Evolutionary conservation across 163 green algal species (phyloP).

Genomic region (Scenedesmus sp.): DNA sequence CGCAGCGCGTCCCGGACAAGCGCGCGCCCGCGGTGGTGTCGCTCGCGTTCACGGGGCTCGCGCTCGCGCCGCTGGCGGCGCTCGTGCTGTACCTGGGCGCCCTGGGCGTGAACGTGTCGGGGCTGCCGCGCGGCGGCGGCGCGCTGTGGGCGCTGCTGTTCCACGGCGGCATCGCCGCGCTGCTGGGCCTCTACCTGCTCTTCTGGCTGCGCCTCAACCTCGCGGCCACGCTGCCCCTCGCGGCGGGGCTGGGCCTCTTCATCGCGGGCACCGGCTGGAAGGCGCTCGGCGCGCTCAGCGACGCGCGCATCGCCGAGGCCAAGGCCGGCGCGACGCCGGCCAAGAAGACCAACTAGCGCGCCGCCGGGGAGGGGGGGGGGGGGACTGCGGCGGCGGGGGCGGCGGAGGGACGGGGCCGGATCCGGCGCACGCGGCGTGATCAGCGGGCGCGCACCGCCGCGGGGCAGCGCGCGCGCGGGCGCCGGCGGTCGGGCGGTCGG

Average conservation of each 20-base stretch:
- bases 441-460: too few relatives aligned
- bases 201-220: conserved; percentile 76
- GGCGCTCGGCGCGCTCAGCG: conserved; percentile 37
- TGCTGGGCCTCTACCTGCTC: conserved; percentile 66
- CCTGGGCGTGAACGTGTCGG: conserved; percentile 61
- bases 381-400: neutral
- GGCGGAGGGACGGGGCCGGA: neutral
- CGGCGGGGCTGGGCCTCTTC: conserved; percentile 29
- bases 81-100: conserved; percentile 49
- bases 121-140: conserved; percentile 48
- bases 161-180: conserved; percentile 64
- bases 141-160: conserved; percentile 60
- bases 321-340: neutral
- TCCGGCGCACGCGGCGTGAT: too few relatives aligned
- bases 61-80: conserved; percentile 50
- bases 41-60: conserved; percentile 57
- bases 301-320: conserved; percentile 7
- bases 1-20: conserved; percentile 57
- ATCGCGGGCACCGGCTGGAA: conserved; percentile 35
- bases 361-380: neutral
- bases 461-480: too few relatives aligned
- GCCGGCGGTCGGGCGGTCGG: too few relatives aligned
- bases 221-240: conserved; percentile 59
- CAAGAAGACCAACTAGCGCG: conserved; percentile 26
- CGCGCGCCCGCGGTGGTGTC: conserved; percentile 55